phyloP scores from a whole-genome alignment of 768 basidiomycete species.

The Rhizopogon sp. region DNA sequence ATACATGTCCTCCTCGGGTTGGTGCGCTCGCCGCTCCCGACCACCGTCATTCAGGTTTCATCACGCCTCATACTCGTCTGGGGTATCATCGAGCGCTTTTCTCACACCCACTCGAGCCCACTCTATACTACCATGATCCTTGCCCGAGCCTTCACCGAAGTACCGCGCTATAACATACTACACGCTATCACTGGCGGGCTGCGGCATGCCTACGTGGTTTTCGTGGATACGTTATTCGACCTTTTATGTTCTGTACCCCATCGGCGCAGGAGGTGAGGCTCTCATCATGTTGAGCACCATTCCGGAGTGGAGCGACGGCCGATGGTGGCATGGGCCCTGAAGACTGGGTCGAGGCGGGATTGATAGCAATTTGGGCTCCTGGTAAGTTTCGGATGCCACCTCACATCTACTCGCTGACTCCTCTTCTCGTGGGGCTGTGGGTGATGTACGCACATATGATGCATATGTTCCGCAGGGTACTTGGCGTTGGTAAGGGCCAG shows the following conservation, averaged over 20 bases:
- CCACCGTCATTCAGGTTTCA: constrained; percentile 75
- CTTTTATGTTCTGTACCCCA: constrained; percentile 90
- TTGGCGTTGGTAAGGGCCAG: constrained; percentile 32
- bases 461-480: constrained; percentile 48
- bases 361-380: constrained; percentile 88
- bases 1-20: constrained; percentile 73
- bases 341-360: constrained; percentile 50
- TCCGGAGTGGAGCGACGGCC: constrained; percentile 40
- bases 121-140: constrained; percentile 88
- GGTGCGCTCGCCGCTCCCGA: constrained; percentile 72
- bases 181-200: constrained; percentile 56
- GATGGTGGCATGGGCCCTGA: constrained; percentile 42
- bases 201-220: constrained; percentile 49
- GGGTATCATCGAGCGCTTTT: constrained; percentile 50
- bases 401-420: not conserved
- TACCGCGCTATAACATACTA: constrained; percentile 90
- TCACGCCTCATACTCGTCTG: constrained; percentile 82
- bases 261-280: constrained; percentile 90
- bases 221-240: constrained; percentile 84
- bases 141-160: constrained; percentile 89
- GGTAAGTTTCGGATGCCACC: constrained; percentile 40
- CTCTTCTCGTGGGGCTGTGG: constrained; percentile 35
- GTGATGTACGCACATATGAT: constrained; percentile 60
- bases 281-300: constrained; percentile 77
- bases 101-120: constrained; percentile 59